A percentile compares a stretch with the other conserved stretches of the same genome.
phyloP scores from a whole-genome alignment of 306 rosid genomes.

The Aeschynomene evenia region DNA sequence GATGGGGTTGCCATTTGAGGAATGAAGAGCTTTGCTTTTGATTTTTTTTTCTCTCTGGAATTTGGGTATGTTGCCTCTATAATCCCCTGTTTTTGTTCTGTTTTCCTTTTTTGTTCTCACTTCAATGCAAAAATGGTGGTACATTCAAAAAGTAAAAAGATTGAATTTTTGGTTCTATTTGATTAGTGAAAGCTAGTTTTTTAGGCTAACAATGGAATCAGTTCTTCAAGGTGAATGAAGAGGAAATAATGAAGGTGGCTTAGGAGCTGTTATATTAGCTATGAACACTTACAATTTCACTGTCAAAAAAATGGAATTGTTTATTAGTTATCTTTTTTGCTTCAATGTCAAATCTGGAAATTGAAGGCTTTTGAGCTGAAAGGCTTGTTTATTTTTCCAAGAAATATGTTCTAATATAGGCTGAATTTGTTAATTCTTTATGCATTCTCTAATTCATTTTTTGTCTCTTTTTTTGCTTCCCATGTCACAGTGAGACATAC shows the following conservation, averaged over 20 bases:
- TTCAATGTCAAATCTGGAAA: not conserved
- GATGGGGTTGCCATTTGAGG: not conserved
- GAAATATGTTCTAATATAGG: not conserved
- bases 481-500: conserved; percentile 51
- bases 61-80: not conserved
- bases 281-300: not conserved
- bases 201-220: not conserved
- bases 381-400: too few species aligned
- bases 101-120: not conserved
- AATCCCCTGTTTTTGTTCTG: not conserved
- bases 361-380: not conserved
- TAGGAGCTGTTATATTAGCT: not conserved
- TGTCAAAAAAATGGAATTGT: not conserved
- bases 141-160: not conserved
- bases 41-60: not conserved
- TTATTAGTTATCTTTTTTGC: conserved; percentile 11
- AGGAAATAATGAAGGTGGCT: conserved; percentile 4
- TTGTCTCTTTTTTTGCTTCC: not conserved
- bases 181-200: not conserved
- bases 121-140: not conserved
- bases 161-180: conserved; percentile 7
- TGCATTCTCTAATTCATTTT: not conserved
- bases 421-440: not conserved
- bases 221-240: conserved; percentile 7
- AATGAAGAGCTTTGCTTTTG: not conserved